Base-by-base conservation (phyloP, 805 yeast genomes). In the Wickerhamomyces kurtzmanii region DNA sequence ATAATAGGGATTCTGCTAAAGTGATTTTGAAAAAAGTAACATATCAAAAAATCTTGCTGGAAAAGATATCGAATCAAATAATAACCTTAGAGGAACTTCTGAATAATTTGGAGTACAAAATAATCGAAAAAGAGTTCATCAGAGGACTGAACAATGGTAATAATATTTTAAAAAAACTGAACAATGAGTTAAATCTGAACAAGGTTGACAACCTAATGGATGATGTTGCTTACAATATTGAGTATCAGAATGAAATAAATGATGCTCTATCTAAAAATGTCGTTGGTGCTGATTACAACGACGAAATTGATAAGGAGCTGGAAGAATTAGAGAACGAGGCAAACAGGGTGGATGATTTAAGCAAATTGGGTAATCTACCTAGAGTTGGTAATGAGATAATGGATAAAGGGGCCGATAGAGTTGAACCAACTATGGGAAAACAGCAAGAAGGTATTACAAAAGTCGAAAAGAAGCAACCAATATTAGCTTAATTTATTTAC, bases 141-240 rank as follows among this genome's bases (percentile, higher is more conserved):
- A 68, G 68, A 33, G 96, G 96, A 0, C 58, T 91, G 17, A 65
- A 75, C 40, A 76, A 79, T 38, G 97, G 98, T 15, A 86, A 81
- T 45, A 56, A 65, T 28, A 83, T 84, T 9, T 65, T 91, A 40
- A 76, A 69, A 38, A 74, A 71, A 40, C 62, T 91, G 34, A 91
- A 91, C 50, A 57, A 59, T 26, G 96, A 89, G 42, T 71, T 87
- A 71, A 74, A 71, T 20, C 47, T 82, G 12, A 87, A 81, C 18
- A 71, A 71, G 40, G 79, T 86, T n/a, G 96, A 87, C 39, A 68
- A 65, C 43, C 63, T 89, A 4, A 57, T 89, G 68, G 96, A 87
- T 49, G 87, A 83, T 28, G 68, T 82, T 13, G 83, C 79, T 26
- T 95, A 84, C 14, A 94, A 89, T 27, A 62, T 76, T 11, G 64